Conservation (phyloP, 2,329 filamentous ascomycete genomes). For the Ustulina deusta region DNA sequence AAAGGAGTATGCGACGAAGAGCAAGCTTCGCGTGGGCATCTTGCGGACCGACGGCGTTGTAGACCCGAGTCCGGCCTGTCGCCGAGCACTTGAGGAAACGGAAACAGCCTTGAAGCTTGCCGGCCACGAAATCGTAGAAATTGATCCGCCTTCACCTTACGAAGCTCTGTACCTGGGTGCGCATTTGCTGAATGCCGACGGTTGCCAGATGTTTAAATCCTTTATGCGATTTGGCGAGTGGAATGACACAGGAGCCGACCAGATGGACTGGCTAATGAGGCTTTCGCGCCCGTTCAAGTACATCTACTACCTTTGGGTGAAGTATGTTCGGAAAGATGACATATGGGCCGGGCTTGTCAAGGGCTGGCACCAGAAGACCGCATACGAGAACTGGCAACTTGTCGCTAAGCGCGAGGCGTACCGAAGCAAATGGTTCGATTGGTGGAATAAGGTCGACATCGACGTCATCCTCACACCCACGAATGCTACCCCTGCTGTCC, state of each 20-base stretch:
- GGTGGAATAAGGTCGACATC: constrained; percentile 79
- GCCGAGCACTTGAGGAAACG: constrained; percentile 77
- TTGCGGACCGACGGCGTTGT: constrained; percentile 85
- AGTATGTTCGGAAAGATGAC: constrained; percentile 79
- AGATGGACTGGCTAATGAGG: constrained; percentile 79
- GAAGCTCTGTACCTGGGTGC: constrained; percentile 81
- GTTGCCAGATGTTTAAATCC: constrained; percentile 81
- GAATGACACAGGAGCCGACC: constrained; percentile 80
- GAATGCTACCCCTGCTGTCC: constrained; percentile 90
- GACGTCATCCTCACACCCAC: constrained; percentile 87
- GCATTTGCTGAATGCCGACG: constrained; percentile 85
- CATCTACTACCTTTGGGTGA: constrained; percentile 90
- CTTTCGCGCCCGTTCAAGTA: constrained; percentile 82
- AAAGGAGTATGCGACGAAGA: constrained; percentile 69
- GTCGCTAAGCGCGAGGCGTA: constrained; percentile 82
- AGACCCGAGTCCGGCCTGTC: constrained; percentile 86
- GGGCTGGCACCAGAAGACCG: constrained; percentile 78
- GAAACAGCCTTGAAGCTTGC: constrained; percentile 75
- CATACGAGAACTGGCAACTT: constrained; percentile 84
- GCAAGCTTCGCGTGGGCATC: constrained; percentile 77
- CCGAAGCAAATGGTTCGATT: constrained; percentile 82
- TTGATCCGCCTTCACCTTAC: constrained; percentile 76
- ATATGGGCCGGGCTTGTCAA: constrained; percentile 83
- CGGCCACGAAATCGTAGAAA: constrained; percentile 79
- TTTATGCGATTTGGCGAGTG: constrained; percentile 82